phyloP scores from a whole-genome alignment of 805 yeast genomes.

The Wickerhamiella vanderwaltii region DNA sequence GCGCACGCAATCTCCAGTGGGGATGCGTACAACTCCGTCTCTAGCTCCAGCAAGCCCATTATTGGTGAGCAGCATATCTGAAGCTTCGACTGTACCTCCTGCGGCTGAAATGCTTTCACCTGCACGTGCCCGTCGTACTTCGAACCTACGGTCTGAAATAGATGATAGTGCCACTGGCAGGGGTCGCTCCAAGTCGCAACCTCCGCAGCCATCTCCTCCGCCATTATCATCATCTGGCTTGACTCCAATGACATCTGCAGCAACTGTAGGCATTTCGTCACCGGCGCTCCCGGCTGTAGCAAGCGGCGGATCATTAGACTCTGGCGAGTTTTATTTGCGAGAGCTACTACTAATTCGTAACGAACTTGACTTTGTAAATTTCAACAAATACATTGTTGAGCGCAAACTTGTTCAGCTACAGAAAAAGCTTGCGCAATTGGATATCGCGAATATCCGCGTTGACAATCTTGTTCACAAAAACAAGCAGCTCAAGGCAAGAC shows the following conservation, averaged over 20 bases:
- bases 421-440: slow-evolving; percentile 24
- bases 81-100: background rate
- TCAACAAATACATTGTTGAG: slow-evolving; percentile 38
- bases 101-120: background rate
- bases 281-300: background rate
- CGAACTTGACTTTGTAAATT: slow-evolving; percentile 49
- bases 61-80: too few species aligned
- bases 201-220: background rate
- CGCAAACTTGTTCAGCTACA: slow-evolving; percentile 28
- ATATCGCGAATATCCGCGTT: slow-evolving; percentile 23
- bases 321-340: slow-evolving; percentile 38
- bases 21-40: background rate
- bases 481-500: slow-evolving; percentile 22
- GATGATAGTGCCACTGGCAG: background rate
- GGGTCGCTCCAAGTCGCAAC: slow-evolving; percentile 10
- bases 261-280: background rate
- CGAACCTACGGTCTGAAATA: background rate
- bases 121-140: too few species aligned
- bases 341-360: slow-evolving; percentile 46
- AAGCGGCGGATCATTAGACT: slow-evolving; percentile 17
- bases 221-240: background rate
- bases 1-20: slow-evolving; percentile 3
- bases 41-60: background rate
- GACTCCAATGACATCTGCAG: background rate
- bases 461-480: slow-evolving; percentile 25